These are phyloP conservation scores for Kluyveromyces sp. DNA, from an alignment of 1,139 yeast genomes.

Conservation along the genomic window DNA sequence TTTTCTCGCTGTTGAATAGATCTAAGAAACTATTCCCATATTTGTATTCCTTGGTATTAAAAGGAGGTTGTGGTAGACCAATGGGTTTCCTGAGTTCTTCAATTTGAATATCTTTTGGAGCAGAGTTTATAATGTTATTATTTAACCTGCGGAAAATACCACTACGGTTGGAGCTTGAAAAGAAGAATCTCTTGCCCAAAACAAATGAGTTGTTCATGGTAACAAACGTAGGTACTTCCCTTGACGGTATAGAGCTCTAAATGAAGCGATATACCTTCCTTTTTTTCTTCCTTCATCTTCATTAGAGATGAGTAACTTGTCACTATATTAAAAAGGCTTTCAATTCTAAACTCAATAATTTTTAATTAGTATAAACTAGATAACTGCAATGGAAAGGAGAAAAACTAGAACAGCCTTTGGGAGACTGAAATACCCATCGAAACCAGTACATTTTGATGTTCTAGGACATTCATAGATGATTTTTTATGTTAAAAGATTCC, in stretches of 20 bases:
- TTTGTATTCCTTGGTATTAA: slow-evolving; percentile 14
- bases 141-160: slow-evolving; percentile 35
- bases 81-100: slow-evolving; percentile 37
- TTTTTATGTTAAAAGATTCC: background rate
- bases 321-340: too few species aligned
- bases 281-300: too few species aligned
- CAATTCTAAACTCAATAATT: too few species aligned
- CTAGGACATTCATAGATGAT: background rate
- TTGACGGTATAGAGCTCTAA: too few species aligned
- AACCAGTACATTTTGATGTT: too few species aligned
- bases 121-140: slow-evolving; percentile 32
- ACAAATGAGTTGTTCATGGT: background rate
- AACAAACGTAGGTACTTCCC: too few species aligned
- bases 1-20: slow-evolving; percentile 41
- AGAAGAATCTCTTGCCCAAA: slow-evolving; percentile 21
- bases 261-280: background rate
- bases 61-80: slow-evolving; percentile 37
- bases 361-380: too few species aligned
- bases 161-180: slow-evolving; percentile 29
- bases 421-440: background rate
- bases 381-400: too few species aligned
- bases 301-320: too few species aligned
- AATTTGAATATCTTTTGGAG: slow-evolving; percentile 33
- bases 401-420: too few species aligned
- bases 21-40: slow-evolving; percentile 34